Evolutionary conservation across 129 eudicot genomes (phyloP), one percentile per base, ranked within the genome.

Genomic region (Rutidosis leptorrhynchoides): DNA sequence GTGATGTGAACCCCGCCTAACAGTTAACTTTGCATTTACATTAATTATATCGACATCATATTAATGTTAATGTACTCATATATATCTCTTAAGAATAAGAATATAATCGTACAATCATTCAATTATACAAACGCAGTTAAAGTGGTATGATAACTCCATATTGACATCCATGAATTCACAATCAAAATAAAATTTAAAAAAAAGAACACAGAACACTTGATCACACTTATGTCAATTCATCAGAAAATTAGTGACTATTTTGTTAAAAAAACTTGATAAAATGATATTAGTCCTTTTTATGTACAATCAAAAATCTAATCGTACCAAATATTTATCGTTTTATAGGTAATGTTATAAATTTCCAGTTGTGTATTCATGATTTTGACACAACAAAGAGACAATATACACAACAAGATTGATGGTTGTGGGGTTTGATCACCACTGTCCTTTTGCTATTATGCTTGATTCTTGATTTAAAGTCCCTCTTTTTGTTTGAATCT

Each of bases 301-400:
- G 26, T 30, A 19, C 58, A 58, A 55, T 7, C 64, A 55, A 17
- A 48, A 16, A 55, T 65, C 51, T 30, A 56, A 74, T 66, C 73
- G 28, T 23, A 72, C 56, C 70, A 51, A 49, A 62, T 63, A n/a
- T 49, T 51, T 19, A 20, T 29, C 45, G 61, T 9, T 49, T 51
- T 19, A 20, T 29, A 57, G 61, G 30, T 7, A 7, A 59, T 14
- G 55, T 58, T 7, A 23, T 45, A 67, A 17, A 8, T 12, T 14
- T 68, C 48, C 69, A 75, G 79, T 60, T 75, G 70, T 75, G 35
- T 49, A 14, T 65, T 28, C 67, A 59, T 46, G 25, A 48, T 32
- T 12, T 65, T 45, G 29, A 65, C 56, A 43, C 68, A 43, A 7
- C 33, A 19, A 20, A 28, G 16, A 64, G 57, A 26, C 56, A 73